Percentiles rank a stretch among this genome's conserved stretches.
These are phyloP conservation scores for Zymoseptoria pseudotritici DNA, from an alignment of 2,329 filamentous ascomycete genomes.

Conservation along the genomic window DNA sequence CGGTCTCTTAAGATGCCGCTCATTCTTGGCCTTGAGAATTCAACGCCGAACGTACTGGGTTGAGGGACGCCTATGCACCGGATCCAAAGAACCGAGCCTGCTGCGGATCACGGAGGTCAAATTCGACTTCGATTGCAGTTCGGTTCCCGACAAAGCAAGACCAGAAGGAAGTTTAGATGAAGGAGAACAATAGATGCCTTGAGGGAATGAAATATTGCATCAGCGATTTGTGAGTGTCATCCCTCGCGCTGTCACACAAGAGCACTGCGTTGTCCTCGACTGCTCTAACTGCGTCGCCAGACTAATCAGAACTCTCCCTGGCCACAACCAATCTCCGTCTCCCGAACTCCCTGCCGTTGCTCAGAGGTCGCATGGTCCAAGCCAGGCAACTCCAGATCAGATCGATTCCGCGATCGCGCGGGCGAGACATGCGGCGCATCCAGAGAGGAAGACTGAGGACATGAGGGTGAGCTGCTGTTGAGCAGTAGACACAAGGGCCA, in stretches of 20 bases:
- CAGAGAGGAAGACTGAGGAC: not conserved
- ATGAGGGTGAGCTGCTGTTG: not conserved
- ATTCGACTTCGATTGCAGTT: not conserved
- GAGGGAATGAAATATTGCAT: not conserved
- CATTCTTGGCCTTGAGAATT: no score
- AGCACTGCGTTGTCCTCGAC: not conserved
- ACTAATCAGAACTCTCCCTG: not conserved
- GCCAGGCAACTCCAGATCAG: no score
- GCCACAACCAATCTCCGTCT: not conserved
- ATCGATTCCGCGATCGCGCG: no score
- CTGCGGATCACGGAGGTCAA: no score
- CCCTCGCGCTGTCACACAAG: not conserved
- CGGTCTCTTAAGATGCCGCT: no score
- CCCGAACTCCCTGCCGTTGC: not conserved
- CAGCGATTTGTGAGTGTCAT: not conserved
- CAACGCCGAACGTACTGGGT: no score
- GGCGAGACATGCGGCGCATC: not conserved
- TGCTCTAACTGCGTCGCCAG: not conserved
- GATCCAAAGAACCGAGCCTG: no score
- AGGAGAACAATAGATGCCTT: not conserved
- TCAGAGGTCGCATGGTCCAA: not conserved
- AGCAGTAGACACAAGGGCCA: not conserved
- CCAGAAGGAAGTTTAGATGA: not conserved
- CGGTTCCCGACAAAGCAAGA: not conserved
- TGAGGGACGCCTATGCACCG: no score